Evolutionary conservation across 768 basidiomycete species (phyloP).

Genomic region (Termitomyces bulborhizus): DNA sequence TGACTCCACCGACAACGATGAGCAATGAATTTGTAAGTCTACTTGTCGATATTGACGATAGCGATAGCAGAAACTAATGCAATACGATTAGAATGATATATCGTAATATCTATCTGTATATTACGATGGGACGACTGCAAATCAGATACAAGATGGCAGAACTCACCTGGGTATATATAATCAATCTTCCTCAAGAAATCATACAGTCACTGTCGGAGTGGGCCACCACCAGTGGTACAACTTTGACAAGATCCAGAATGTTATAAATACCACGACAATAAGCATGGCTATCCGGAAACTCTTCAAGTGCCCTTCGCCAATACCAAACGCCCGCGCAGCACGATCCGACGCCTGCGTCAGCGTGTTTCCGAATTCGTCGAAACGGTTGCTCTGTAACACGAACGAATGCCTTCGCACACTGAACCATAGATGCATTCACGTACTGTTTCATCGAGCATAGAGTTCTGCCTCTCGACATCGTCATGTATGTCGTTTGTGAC

Average conservation of each 20-base stretch:
- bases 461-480: constrained; percentile 80
- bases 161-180: constrained; percentile 7
- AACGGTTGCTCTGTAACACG: constrained; percentile 43
- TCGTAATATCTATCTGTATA: background rate
- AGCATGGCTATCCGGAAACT: constrained; percentile 64
- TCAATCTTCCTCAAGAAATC: background rate
- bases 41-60: background rate
- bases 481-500: constrained; percentile 85
- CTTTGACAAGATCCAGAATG: constrained; percentile 51
- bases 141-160: background rate
- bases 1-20: background rate
- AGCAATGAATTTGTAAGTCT: background rate
- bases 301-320: constrained; percentile 58
- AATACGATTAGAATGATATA: background rate
- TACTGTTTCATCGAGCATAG: constrained; percentile 72
- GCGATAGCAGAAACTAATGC: background rate
- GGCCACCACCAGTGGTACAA: constrained; percentile 43
- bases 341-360: constrained; percentile 64
- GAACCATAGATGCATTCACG: constrained; percentile 14
- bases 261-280: constrained; percentile 47
- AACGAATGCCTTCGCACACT: background rate
- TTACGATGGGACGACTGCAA: background rate
- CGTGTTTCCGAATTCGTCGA: constrained; percentile 56
- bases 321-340: constrained; percentile 70
- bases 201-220: constrained; percentile 4